Evolutionary conservation across 2,329 filamentous ascomycete species (phyloP), one percentile per base, ranked within the genome.

Genomic region (Helotiales sp.): DNA sequence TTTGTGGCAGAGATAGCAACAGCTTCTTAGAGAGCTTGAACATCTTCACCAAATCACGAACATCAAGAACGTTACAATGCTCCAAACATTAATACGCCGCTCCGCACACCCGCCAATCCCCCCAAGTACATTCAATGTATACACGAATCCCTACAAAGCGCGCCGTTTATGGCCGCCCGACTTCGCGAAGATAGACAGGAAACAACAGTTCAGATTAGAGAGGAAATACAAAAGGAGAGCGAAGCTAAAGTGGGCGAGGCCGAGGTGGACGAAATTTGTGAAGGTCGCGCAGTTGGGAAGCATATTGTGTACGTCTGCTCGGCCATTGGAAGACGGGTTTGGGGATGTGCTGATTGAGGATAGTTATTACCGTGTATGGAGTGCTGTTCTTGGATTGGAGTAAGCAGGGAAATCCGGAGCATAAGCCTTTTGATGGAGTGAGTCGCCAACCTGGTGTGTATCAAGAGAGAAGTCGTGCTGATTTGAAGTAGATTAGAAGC

Each of bases 101-200:
- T 66, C 74, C 51, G 73, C 75, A 4, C 70, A 73, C 54, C 55
- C 72, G 17, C 67, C 68, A 25, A 55, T 59, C 30, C 65, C 71
- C 13, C 34, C 46, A 13, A n/a, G n/a, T n/a, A n/a, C n/a, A n/a
- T 17, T 38, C 5, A 66, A 65, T 33, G 59, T 70, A 22, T 76
- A 79, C 62, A 79, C 73, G 59, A 86, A 84, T 69, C 81, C 81
- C 5, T 87, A 84, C 75, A 82, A 78, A 67, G 82, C 85, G 49
- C 87, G 89, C 74, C 89, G 88, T 70, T 77, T 84, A 63, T 93
- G 90, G 90, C 90, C 90, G 57, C 90, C 90, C 12, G 86, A 92
- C 73, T 89, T 93, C 73, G 76, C 79, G 61, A 82, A 84, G 69
- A 81, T 93, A 58, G 84, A 84, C 34, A 76, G 79, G 47, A 88